Conservation (phyloP, 345 rosid species). For the Atalantia buxifolia region DNA sequence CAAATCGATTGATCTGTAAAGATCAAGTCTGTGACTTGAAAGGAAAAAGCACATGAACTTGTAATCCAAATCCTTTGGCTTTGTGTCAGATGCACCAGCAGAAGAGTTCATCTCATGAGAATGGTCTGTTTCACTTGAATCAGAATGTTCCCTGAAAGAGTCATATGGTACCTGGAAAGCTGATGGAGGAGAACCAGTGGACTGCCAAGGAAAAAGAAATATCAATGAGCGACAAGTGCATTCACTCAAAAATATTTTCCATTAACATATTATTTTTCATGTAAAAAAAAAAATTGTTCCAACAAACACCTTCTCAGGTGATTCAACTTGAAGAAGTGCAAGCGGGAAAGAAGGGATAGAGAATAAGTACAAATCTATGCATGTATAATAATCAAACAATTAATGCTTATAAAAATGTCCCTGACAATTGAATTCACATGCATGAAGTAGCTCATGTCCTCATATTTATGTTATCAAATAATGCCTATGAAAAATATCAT, state of each 20-base stretch:
- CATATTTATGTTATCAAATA: background rate
- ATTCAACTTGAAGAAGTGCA: background rate
- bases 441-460: background rate
- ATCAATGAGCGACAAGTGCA: background rate
- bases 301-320: background rate
- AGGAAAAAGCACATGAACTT: slow-evolving; percentile 82
- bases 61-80: slow-evolving; percentile 67
- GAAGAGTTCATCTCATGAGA: slow-evolving; percentile 29
- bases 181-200: slow-evolving; percentile 89
- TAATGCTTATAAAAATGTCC: background rate
- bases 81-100: slow-evolving; percentile 31
- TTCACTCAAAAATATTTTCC: background rate
- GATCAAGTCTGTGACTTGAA: slow-evolving; percentile 75
- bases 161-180: slow-evolving; percentile 76
- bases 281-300: background rate
- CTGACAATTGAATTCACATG: background rate
- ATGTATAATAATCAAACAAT: background rate
- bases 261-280: background rate
- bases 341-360: background rate
- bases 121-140: slow-evolving; percentile 27
- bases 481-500: background rate
- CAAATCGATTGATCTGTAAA: slow-evolving; percentile 77
- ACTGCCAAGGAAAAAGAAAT: slow-evolving; percentile 47
- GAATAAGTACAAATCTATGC: background rate
- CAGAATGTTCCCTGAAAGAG: slow-evolving; percentile 54